These are phyloP conservation scores for Tulasnella sp. DNA, from an alignment of 768 basidiomycete genomes.

Conservation along the genomic window DNA sequence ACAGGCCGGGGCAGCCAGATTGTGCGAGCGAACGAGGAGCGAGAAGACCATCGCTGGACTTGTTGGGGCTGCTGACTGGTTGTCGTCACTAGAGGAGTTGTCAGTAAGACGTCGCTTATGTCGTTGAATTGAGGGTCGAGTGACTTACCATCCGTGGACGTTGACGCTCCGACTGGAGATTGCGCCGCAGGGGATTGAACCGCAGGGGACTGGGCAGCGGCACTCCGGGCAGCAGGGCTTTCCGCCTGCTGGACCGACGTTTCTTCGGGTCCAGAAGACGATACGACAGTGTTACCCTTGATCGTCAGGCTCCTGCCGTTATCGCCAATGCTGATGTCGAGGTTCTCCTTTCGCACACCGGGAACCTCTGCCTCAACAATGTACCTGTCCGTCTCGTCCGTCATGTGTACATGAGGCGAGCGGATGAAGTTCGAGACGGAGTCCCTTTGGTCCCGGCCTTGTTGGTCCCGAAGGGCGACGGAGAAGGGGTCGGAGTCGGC, in stretches of 20 bases:
- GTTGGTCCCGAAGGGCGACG: not conserved
- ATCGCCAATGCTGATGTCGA: slow-evolving; percentile 16
- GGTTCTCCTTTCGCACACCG: slow-evolving; percentile 16
- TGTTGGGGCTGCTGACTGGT: not conserved
- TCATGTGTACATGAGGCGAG: slow-evolving; percentile 11
- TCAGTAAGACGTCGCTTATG: no score
- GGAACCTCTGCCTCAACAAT: slow-evolving; percentile 18
- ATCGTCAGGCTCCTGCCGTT: slow-evolving; percentile 14
- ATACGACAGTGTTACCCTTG: slow-evolving; percentile 1
- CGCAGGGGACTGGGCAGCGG: no score
- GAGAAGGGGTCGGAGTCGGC: not conserved
- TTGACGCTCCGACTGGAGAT: no score
- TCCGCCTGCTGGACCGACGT: not conserved
- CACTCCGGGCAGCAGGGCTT: no score
- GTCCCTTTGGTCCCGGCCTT: not conserved
- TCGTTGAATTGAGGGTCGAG: no score
- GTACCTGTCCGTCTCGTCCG: slow-evolving; percentile 6
- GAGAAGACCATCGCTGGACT: not conserved
- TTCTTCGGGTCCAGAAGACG: not conserved
- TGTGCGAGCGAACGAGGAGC: slow-evolving; percentile 15
- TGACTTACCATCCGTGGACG: no score
- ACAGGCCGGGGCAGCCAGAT: slow-evolving; percentile 17
- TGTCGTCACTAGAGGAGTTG: not conserved
- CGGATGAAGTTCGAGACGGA: not conserved
- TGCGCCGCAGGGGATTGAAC: not conserved